These are phyloP conservation scores for Monosporozyma servazzii DNA, from an alignment of 805 yeast genomes.

Conservation along the genomic window DNA sequence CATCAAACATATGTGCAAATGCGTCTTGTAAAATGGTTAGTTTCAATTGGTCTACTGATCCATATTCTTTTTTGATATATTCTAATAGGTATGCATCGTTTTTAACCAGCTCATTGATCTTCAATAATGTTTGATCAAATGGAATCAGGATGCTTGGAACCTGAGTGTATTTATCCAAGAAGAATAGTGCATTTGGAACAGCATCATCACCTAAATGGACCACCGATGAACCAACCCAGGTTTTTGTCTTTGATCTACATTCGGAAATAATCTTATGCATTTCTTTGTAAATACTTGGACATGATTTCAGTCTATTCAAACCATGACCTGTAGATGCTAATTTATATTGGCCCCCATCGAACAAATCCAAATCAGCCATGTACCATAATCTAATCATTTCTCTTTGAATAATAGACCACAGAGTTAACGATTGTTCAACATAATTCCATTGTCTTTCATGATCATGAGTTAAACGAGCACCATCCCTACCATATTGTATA, in stretches of 20 bases:
- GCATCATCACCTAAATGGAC: slow-evolving; percentile 78
- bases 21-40: slow-evolving; percentile 35
- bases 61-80: slow-evolving; percentile 53
- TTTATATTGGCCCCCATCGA: slow-evolving; percentile 45
- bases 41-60: slow-evolving; percentile 44
- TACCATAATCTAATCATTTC: slow-evolving; percentile 75
- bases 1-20: slow-evolving; percentile 48
- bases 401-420: slow-evolving; percentile 71
- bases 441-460: slow-evolving; percentile 67
- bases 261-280: slow-evolving; percentile 63
- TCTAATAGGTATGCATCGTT: slow-evolving; percentile 39
- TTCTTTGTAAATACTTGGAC: slow-evolving; percentile 58
- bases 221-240: slow-evolving; percentile 75
- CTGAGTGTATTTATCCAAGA: slow-evolving; percentile 70
- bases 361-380: slow-evolving; percentile 63
- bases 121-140: slow-evolving; percentile 47
- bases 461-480: slow-evolving; percentile 64
- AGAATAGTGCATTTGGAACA: slow-evolving; percentile 74
- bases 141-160: slow-evolving; percentile 73
- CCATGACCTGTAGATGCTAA: slow-evolving; percentile 75
- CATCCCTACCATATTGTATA: slow-evolving; percentile 55
- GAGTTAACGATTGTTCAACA: slow-evolving; percentile 61
- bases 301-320: slow-evolving; percentile 62
- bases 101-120: slow-evolving; percentile 43
- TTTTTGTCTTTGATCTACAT: slow-evolving; percentile 51